phyloP scores from a whole-genome alignment of 345 rosid species.

The Lenwebbia sp. region DNA sequence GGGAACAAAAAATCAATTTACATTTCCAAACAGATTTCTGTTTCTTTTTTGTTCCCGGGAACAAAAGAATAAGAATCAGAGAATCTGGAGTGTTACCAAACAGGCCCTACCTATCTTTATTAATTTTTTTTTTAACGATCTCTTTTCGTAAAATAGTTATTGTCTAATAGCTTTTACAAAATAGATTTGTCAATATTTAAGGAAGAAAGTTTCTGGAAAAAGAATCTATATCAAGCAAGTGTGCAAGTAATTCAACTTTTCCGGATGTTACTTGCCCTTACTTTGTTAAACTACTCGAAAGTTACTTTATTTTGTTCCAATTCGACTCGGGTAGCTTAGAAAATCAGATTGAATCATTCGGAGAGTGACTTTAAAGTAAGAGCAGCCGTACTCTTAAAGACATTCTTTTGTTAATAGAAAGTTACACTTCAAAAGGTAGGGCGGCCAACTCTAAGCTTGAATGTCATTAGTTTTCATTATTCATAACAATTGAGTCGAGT shows the following conservation, averaged over 20 bases:
- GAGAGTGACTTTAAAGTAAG: not conserved
- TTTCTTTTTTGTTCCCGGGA: too few species aligned
- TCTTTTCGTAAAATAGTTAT: not conserved
- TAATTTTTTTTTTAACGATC: not conserved
- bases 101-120: too few species aligned
- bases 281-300: not conserved
- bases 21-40: too few species aligned
- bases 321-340: not conserved
- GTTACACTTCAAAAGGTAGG: too few species aligned
- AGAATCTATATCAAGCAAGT: not conserved
- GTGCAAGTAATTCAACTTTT: not conserved
- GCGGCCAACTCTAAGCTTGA: too few species aligned
- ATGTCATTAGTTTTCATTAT: not conserved
- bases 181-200: not conserved
- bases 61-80: too few species aligned
- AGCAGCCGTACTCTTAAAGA: not conserved
- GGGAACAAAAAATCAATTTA: too few species aligned
- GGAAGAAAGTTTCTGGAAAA: not conserved
- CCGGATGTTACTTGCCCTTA: not conserved
- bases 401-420: not conserved
- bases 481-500: not conserved
- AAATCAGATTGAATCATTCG: not conserved
- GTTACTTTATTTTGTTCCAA: not conserved
- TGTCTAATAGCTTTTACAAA: not conserved
- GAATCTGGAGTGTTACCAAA: too few species aligned